phyloP scores from a whole-genome alignment of 1,139 yeast species.

The Scheffersomyces illinoinensis region DNA sequence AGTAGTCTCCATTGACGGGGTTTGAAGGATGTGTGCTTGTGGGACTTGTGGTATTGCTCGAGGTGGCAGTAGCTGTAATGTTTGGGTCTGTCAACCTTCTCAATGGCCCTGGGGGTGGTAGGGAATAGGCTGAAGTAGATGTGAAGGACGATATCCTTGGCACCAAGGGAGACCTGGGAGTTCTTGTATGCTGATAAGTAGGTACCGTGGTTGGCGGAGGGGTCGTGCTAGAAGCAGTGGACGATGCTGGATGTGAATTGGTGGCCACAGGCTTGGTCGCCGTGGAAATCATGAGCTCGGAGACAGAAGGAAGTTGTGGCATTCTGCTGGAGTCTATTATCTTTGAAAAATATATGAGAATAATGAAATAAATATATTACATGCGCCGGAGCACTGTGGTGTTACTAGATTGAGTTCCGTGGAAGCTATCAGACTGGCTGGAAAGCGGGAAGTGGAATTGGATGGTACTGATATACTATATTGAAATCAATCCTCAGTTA shows the following conservation, averaged over 20 bases:
- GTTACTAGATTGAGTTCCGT: background rate
- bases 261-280: background rate
- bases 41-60: conserved; percentile 2
- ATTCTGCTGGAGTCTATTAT: conserved; percentile 10
- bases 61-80: background rate
- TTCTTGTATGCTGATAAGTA: conserved; percentile 2
- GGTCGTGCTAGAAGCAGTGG: background rate
- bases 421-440: background rate
- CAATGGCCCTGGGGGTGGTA: conserved; percentile 1
- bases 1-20: conserved; percentile 5
- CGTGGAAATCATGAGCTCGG: conserved; percentile 28
- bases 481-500: background rate
- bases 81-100: conserved; percentile 2
- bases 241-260: background rate
- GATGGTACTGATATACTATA: background rate
- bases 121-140: background rate
- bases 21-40: background rate
- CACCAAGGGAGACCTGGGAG: conserved; percentile 7
- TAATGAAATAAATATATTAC: background rate
- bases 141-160: conserved; percentile 6
- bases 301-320: conserved; percentile 40
- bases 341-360: background rate
- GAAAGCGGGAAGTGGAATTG: background rate
- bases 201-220: conserved; percentile 8
- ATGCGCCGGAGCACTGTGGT: background rate